phyloP scores from a whole-genome alignment of 257 asterid genomes.

The Gentiana macrophylla region DNA sequence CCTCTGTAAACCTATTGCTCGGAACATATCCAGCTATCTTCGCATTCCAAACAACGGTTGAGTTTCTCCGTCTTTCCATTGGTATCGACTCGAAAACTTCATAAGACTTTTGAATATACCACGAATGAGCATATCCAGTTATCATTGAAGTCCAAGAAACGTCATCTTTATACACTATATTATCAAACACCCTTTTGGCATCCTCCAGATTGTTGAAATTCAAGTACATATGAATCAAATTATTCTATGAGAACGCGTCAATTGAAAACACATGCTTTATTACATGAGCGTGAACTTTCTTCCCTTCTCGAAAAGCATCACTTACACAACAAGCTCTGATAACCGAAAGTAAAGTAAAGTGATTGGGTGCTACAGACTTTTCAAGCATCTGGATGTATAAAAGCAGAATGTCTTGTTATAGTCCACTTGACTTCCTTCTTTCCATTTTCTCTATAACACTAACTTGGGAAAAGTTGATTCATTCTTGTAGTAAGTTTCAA shows the following conservation, averaged over 20 bases:
- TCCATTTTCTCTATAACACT: too few species aligned
- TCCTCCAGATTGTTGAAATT: conserved; percentile 41
- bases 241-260: conserved; percentile 43
- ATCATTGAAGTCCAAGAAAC: conserved; percentile 90
- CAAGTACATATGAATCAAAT: conserved; percentile 72
- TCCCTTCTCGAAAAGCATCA: too few species aligned
- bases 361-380: too few species aligned
- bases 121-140: conserved; percentile 51
- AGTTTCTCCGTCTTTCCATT: conserved; percentile 16
- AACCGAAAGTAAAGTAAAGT: too few species aligned
- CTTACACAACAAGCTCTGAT: too few species aligned
- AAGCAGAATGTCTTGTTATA: too few species aligned
- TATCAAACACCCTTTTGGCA: conserved; percentile 51
- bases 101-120: conserved; percentile 42
- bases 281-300: too few species aligned
- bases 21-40: conserved; percentile 64
- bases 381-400: too few species aligned
- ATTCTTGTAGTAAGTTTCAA: too few species aligned
- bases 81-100: conserved; percentile 48
- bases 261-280: too few species aligned
- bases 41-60: conserved; percentile 66
- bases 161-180: conserved; percentile 34
- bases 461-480: too few species aligned
- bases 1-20: conserved; percentile 40
- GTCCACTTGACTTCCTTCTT: too few species aligned